Conservation (phyloP, 345 rosid genomes). For the Carallia brachiata region DNA sequence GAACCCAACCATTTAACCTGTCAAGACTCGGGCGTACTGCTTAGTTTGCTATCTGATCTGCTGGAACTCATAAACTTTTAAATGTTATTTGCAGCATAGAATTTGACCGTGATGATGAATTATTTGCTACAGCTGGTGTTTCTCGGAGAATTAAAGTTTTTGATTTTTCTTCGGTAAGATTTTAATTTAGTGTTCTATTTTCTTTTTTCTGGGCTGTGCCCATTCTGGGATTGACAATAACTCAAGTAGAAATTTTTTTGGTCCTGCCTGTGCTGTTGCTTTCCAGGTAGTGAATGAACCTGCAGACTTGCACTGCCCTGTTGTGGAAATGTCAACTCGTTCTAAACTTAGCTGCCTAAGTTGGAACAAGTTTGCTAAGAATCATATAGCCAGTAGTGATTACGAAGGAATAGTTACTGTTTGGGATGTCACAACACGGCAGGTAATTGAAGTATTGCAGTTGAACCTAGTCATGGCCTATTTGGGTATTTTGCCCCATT, state of each 20-base stretch:
- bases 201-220: conserved; percentile 1
- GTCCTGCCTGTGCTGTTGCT: conserved; percentile 11
- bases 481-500: conserved; percentile 1
- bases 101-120: conserved; percentile 95
- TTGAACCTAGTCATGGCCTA: conserved; percentile 12
- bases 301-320: conserved; percentile 74
- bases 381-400: conserved; percentile 97
- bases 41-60: background rate
- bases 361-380: conserved; percentile 92
- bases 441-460: conserved; percentile 36
- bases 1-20: too few relatives aligned
- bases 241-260: background rate
- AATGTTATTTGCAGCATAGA: conserved; percentile 69
- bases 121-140: conserved; percentile 98
- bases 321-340: conserved; percentile 94
- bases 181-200: conserved; percentile 4
- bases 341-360: conserved; percentile 98
- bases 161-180: conserved; percentile 81
- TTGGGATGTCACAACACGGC: conserved; percentile 96
- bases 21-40: background rate
- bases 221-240: background rate
- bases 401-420: conserved; percentile 98
- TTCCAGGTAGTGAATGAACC: conserved; percentile 82
- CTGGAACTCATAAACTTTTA: conserved; percentile 17
- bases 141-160: conserved; percentile 92